Conservation (phyloP, 2,329 filamentous ascomycete species). For the Exophiala dermatitidis region DNA sequence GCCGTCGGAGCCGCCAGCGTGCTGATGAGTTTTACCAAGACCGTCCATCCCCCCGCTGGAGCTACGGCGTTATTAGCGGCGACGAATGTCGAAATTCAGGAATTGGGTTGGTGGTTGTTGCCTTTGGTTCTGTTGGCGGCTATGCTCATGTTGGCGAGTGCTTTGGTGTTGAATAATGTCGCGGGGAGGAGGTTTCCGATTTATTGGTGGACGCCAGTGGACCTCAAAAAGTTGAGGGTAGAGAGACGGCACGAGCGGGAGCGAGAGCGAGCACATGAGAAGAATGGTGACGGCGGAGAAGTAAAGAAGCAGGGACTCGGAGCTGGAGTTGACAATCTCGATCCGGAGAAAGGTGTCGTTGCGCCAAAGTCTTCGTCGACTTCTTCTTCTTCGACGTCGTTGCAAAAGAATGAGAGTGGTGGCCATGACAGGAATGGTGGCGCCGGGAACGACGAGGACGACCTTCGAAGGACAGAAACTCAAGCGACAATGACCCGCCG, state of each 20-base stretch:
- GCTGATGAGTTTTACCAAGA: constrained; percentile 63
- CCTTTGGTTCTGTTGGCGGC: constrained; percentile 56
- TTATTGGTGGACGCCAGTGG: constrained; percentile 50
- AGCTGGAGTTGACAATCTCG: background rate
- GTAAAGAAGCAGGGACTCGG: background rate
- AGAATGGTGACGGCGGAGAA: background rate
- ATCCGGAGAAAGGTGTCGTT: constrained; percentile 6
- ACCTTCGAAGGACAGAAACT: constrained; percentile 1
- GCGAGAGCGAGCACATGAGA: background rate
- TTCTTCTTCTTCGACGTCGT: too few relatives aligned
- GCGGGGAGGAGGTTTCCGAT: constrained; percentile 55
- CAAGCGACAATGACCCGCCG: background rate
- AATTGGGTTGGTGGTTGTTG: constrained; percentile 62
- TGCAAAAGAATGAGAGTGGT: too few relatives aligned
- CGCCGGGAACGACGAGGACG: background rate
- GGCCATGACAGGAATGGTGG: too few relatives aligned
- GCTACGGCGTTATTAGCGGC: constrained; percentile 66
- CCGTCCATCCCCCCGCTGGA: constrained; percentile 66
- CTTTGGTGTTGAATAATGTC: constrained; percentile 62
- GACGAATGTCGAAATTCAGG: constrained; percentile 47
- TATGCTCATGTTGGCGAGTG: constrained; percentile 54
- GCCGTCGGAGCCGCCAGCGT: constrained; percentile 57
- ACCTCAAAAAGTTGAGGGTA: constrained; percentile 16
- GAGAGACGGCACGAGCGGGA: constrained; percentile 4
- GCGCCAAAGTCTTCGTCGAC: too few relatives aligned